A percentile compares a stretch with the other conserved stretches of the same genome.
Evolutionary conservation across 2,329 filamentous ascomycete genomes (phyloP).

Genomic region (Aspergillus sp.): DNA sequence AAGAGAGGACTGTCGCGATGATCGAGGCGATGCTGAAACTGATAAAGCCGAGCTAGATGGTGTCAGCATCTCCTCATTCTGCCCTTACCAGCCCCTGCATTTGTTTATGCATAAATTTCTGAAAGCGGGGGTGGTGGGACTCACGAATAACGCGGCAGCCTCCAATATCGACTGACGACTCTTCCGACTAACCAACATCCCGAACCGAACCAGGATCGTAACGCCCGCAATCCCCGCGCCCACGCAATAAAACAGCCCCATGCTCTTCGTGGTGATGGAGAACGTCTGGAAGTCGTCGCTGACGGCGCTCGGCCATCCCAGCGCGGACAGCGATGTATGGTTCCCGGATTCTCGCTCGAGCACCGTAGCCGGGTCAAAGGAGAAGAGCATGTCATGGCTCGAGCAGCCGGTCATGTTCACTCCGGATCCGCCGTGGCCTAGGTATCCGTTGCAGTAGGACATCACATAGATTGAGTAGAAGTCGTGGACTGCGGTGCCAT

Average conservation of each 20-base stretch:
- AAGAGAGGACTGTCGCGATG: slow-evolving; percentile 56
- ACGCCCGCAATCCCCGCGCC: slow-evolving; percentile 47
- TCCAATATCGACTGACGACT: slow-evolving; percentile 44
- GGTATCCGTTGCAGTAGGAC: slow-evolving; percentile 49
- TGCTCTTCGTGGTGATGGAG: slow-evolving; percentile 42
- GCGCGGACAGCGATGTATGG: slow-evolving; percentile 43
- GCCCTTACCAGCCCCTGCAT: too few relatives aligned
- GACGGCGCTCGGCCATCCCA: slow-evolving; percentile 52
- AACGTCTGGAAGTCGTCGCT: slow-evolving; percentile 46
- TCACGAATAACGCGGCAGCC: slow-evolving; percentile 39
- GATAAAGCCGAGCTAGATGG: slow-evolving; percentile 42
- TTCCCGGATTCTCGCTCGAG: slow-evolving; percentile 39
- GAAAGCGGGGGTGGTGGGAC: slow-evolving; percentile 8
- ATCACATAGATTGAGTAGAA: slow-evolving; percentile 56
- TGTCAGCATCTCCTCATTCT: neutral
- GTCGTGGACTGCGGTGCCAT: slow-evolving; percentile 47
- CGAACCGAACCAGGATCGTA: slow-evolving; percentile 40
- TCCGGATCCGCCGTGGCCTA: slow-evolving; percentile 26
- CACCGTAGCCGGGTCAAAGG: slow-evolving; percentile 50
- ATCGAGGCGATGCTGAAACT: slow-evolving; percentile 65
- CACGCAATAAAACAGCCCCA: slow-evolving; percentile 54
- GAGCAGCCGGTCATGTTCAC: slow-evolving; percentile 50
- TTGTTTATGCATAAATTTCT: too few relatives aligned
- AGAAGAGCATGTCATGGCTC: slow-evolving; percentile 45
- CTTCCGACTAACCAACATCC: slow-evolving; percentile 39